Percentiles rank a stretch among this genome's conserved stretches.
Conservation (phyloP, 148 eudicot species). For the Rhododendron mucronatum region DNA sequence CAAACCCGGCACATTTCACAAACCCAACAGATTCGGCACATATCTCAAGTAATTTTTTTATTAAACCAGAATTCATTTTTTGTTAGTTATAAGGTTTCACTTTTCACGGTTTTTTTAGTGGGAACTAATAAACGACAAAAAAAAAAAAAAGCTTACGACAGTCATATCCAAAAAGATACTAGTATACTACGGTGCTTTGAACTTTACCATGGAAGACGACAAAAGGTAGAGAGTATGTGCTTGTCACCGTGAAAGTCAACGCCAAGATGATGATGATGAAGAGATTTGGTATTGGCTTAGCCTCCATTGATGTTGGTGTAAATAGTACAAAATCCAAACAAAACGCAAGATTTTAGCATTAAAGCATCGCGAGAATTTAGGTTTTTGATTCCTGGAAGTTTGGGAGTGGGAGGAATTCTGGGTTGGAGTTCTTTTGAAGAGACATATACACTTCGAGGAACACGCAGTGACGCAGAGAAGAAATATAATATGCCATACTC, state of each 20-base stretch:
- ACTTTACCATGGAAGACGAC: constrained; percentile 47
- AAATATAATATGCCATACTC: neutral
- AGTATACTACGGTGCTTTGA: neutral
- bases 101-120: neutral
- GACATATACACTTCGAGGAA: neutral
- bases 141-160: neutral
- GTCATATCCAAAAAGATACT: neutral
- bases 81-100: neutral
- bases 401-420: neutral
- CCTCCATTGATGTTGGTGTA: constrained; percentile 6
- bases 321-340: neutral
- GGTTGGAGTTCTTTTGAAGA: neutral
- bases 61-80: neutral
- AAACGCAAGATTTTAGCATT: neutral
- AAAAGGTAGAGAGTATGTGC: constrained; percentile 30
- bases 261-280: constrained; percentile 7
- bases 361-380: neutral
- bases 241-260: constrained; percentile 11
- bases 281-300: neutral
- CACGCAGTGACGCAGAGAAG: neutral
- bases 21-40: neutral
- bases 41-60: neutral
- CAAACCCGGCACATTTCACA: neutral
- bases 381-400: neutral
- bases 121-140: neutral